Percentiles rank a stretch among this genome's conserved stretches.
phyloP scores from a whole-genome alignment of 768 basidiomycete genomes.

The Boletellus ananas region DNA sequence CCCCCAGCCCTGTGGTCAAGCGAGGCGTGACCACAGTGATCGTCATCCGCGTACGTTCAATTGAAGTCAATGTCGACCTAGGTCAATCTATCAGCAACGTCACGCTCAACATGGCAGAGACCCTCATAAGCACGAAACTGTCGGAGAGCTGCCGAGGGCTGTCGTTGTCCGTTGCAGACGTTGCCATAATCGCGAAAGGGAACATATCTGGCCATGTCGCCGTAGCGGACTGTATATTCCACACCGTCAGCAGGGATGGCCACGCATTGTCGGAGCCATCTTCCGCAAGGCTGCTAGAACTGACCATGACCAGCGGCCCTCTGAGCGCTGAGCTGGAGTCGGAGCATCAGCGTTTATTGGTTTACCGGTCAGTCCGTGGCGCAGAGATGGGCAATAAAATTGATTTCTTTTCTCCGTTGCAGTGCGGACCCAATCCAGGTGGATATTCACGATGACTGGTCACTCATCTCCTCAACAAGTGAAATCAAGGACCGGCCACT shows the following conservation, averaged over 20 bases:
- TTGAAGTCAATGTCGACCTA: conserved; percentile 75
- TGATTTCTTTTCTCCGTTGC: conserved; percentile 4
- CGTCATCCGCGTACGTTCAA: conserved; percentile 66
- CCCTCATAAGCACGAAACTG: conserved; percentile 62
- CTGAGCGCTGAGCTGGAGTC: conserved; percentile 67
- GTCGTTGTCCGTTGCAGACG: conserved; percentile 58
- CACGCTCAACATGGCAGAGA: conserved; percentile 59
- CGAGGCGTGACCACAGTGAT: conserved; percentile 57
- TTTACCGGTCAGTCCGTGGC: conserved; percentile 59
- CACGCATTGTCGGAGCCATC: conserved; percentile 31
- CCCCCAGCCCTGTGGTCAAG: conserved; percentile 17
- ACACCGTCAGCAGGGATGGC: conserved; percentile 60
- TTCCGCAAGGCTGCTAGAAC: conserved; percentile 58
- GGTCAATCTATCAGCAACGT: conserved; percentile 80
- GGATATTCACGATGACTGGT: conserved; percentile 82
- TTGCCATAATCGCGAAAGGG: conserved; percentile 56
- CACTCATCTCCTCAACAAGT: conserved; percentile 40
- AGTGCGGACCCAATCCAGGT: conserved; percentile 79
- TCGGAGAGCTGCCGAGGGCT: conserved; percentile 60
- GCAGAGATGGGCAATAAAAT: background rate
- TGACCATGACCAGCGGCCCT: conserved; percentile 71
- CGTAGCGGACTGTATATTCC: conserved; percentile 71
- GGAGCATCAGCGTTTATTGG: conserved; percentile 68
- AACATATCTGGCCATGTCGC: conserved; percentile 66
- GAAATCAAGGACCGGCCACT: conserved; percentile 49